Evolutionary conservation across 108 stramenopile species (phyloP).

Genomic region (Nitzschia sp.): DNA sequence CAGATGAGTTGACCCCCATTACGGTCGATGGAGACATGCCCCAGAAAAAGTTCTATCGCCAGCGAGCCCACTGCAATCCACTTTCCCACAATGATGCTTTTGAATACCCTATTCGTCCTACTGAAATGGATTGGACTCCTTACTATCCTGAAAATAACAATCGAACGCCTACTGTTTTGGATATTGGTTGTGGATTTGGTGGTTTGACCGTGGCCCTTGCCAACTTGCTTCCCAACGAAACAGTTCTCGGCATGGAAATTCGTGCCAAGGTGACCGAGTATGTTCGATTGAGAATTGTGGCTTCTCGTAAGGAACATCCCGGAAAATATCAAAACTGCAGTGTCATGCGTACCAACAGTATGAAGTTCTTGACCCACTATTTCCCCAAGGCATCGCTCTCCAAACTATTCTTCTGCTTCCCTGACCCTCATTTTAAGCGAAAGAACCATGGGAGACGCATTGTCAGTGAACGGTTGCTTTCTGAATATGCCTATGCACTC

Average conservation of each 20-base stretch:
- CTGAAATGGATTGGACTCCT: constrained; percentile 84
- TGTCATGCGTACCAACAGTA: constrained; percentile 89
- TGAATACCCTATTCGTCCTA: constrained; percentile 81
- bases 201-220: constrained; percentile 89
- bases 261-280: constrained; percentile 95
- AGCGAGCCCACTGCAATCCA: constrained; percentile 96
- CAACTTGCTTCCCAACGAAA: constrained; percentile 68
- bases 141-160: constrained; percentile 37
- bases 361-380: constrained; percentile 84
- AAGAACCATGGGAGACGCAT: constrained; percentile 96
- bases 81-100: constrained; percentile 92
- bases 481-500: constrained; percentile 92
- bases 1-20: constrained; percentile 46
- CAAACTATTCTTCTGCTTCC: constrained; percentile 96
- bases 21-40: constrained; percentile 85
- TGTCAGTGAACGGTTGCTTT: constrained; percentile 73
- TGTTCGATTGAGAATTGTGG: constrained; percentile 90
- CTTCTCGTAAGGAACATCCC: constrained; percentile 73
- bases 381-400: constrained; percentile 55
- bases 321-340: constrained; percentile 82
- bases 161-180: constrained; percentile 68
- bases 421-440: constrained; percentile 97
- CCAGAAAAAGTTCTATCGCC: constrained; percentile 95
- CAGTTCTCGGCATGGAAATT: constrained; percentile 94
- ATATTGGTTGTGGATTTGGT: constrained; percentile 99